A percentile compares a stretch with the other conserved stretches of the same genome.
These are phyloP conservation scores for Physcomitrium patens DNA, from an alignment of 225 moss, liverwort and hornwort species.

Conservation along the genomic window DNA sequence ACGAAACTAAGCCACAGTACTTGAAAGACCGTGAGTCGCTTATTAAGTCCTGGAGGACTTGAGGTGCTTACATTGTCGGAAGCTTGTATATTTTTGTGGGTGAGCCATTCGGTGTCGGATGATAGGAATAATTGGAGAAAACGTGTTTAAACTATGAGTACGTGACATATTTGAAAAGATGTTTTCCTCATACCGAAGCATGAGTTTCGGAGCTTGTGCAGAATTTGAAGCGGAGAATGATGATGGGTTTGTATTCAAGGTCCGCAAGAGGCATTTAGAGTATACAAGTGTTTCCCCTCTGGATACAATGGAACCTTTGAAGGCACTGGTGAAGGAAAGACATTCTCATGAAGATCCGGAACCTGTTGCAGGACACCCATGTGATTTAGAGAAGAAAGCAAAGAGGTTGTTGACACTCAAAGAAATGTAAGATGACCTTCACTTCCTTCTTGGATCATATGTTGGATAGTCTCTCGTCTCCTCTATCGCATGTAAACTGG, in stretches of 20 bases:
- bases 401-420: conserved; percentile 52
- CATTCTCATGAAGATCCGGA: conserved; percentile 29
- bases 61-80: not conserved
- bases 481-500: conserved; percentile 3
- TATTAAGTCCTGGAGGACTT: not conserved
- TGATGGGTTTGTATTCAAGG: conserved; percentile 55
- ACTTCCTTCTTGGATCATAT: conserved; percentile 4
- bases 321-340: conserved; percentile 9
- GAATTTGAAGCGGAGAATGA: conserved; percentile 60
- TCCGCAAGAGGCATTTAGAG: conserved; percentile 51
- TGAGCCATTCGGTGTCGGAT: too few species aligned
- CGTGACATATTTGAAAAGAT: not conserved
- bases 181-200: not conserved
- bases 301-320: not conserved
- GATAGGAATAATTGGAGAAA: too few species aligned
- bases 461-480: not conserved
- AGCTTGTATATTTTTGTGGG: not conserved
- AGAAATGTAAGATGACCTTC: conserved; percentile 39
- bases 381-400: conserved; percentile 43
- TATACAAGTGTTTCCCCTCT: conserved; percentile 36
- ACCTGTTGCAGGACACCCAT: conserved; percentile 29
- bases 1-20: not conserved
- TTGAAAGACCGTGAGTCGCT: not conserved
- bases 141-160: too few species aligned
- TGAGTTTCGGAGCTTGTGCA: conserved; percentile 32